Evolutionary conservation across 225 moss, liverwort and hornwort genomes (phyloP), one percentile per base, ranked within the genome.

Genomic region (Antitrichia curtipendula): DNA sequence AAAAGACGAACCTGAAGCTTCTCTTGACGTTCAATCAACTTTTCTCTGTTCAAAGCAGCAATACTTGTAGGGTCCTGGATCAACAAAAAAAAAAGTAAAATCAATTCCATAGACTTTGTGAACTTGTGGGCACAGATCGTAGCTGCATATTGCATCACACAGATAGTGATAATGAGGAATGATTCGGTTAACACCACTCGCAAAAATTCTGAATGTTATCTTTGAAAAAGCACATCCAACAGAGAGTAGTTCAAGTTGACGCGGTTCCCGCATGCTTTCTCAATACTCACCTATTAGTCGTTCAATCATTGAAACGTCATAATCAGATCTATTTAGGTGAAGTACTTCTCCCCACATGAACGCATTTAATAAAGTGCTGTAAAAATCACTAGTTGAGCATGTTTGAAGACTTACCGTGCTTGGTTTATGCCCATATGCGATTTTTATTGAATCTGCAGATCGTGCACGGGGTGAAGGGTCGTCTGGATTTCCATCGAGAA

Each of bases 11-110:
- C 98, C 96, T 96, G 94, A 82, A 98, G 88, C 90, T 93, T 96
- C 92, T 98, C 94, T 90, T 94, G 94, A 52, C 98, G 95, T 89
- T 96, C 96, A 57, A 96, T 92, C 77, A 98, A 90, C 90, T 98
- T 96, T 76, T 98, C 94, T 90, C 92, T 94, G 59, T 94, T 90
- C 91, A 92, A 88, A 73, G 95, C 96, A 88, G 94, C 91, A 79
- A 93, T 94, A 91, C 93, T 92, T 69, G 96, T 85, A 20, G 96
- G 77, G 82, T 98, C 96, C 96, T 96, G 86, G 62, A 85, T 78
- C 85, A 70, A 80, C 47, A 57, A 86, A 86, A 81, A 58, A 29
- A 71, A 77, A 20, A 84, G 50, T 36, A 57, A 71, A 81, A 61
- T 61, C 85, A 84, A 52, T 62, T 68, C 41, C 66, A n/a, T 58